Conservation (phyloP, 331 rosid genomes). For the Malus hybrid region DNA sequence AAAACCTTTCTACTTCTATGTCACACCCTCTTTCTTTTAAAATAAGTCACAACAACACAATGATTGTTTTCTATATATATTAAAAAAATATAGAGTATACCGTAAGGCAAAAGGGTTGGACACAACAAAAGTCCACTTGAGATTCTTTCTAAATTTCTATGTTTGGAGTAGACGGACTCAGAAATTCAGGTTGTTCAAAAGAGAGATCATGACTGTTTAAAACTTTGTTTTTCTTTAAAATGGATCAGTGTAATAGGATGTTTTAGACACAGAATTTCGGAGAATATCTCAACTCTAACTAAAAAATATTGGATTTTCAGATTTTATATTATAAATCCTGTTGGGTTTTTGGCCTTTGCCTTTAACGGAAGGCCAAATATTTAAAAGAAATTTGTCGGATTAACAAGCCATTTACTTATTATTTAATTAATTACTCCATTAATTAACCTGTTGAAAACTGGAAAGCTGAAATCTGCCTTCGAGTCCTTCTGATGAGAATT, state of each 20-base stretch:
- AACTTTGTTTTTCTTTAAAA: rapidly evolving
- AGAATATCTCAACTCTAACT: too few species aligned
- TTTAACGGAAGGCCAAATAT: background rate
- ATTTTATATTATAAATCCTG: background rate
- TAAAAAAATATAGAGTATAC: too few species aligned
- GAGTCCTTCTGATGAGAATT: too few species aligned
- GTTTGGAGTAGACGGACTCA: too few species aligned
- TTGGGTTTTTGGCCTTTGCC: background rate
- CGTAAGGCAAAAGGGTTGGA: background rate
- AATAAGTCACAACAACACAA: too few species aligned
- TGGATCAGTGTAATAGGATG: too few species aligned
- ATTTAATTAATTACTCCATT: background rate
- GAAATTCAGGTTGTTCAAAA: too few species aligned
- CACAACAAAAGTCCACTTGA: background rate
- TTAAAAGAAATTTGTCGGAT: background rate
- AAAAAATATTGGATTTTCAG: background rate
- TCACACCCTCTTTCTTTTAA: too few species aligned
- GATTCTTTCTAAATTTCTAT: too few species aligned
- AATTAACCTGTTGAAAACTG: background rate
- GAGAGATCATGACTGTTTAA: too few species aligned
- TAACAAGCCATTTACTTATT: background rate
- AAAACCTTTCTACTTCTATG: background rate
- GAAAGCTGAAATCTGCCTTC: background rate
- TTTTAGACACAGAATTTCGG: too few species aligned
- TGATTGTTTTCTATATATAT: too few species aligned